Percentiles rank a stretch among this genome's conserved stretches.
Conservation (phyloP, 23 red algal genomes). For the Gracilaria domingensis region DNA sequence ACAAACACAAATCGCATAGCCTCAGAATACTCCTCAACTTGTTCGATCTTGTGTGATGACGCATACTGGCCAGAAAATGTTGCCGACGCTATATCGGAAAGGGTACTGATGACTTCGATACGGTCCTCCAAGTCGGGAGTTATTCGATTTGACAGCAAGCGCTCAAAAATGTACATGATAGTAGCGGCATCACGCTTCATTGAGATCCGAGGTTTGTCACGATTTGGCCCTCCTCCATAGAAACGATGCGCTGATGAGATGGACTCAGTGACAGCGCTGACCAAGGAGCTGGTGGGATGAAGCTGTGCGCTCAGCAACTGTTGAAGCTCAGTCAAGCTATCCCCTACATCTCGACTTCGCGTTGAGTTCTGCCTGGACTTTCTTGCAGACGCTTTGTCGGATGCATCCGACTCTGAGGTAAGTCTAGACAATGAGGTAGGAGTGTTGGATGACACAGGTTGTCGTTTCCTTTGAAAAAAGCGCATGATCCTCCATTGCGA, state of each 20-base stretch:
- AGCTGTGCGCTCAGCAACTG: not conserved
- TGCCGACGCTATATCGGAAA: conserved; percentile 48
- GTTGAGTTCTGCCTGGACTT: not conserved
- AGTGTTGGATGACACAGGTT: not conserved
- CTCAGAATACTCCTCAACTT: conserved; percentile 51
- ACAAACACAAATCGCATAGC: conserved; percentile 51
- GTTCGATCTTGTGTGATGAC: conserved; percentile 57
- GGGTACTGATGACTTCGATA: conserved; percentile 52
- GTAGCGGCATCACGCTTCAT: conserved; percentile 61
- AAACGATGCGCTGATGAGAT: conserved; percentile 28
- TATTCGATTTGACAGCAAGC: conserved; percentile 45
- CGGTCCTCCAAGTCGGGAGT: conserved; percentile 60
- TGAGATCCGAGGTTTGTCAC: not conserved
- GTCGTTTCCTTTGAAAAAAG: not conserved
- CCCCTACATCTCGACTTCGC: conserved; percentile 18
- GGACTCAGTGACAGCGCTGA: conserved; percentile 61
- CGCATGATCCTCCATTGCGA: not conserved
- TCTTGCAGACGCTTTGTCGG: not conserved
- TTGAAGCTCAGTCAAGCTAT: conserved; percentile 38
- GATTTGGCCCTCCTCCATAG: conserved; percentile 15
- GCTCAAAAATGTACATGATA: conserved; percentile 63
- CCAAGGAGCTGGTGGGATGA: conserved; percentile 1
- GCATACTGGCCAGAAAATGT: conserved; percentile 69
- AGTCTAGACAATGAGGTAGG: not conserved
- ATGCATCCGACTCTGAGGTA: conserved; percentile 8